These are phyloP conservation scores for Saposhnikovia divaricata DNA, from an alignment of 129 eudicot species.

Conservation along the genomic window DNA sequence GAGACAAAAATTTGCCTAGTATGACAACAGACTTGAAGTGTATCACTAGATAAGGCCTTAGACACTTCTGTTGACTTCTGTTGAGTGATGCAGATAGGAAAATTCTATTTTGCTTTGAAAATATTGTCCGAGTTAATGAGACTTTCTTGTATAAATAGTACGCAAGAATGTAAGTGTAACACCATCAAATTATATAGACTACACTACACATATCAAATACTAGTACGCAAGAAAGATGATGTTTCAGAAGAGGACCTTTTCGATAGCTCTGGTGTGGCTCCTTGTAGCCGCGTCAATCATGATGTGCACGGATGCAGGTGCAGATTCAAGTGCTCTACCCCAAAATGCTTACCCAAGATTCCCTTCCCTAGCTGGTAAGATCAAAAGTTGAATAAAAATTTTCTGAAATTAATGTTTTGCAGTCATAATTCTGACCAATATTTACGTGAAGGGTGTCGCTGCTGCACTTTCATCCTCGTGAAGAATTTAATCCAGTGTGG, in stretches of 20 bases:
- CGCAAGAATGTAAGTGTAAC: neutral
- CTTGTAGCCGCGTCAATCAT: neutral
- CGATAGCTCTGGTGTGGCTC: conserved; percentile 4
- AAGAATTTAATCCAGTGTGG: neutral
- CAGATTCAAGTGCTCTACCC: neutral
- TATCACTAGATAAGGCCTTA: neutral
- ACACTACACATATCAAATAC: neutral
- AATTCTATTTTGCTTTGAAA: conserved; percentile 1
- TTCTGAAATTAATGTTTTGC: neutral
- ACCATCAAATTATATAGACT: neutral
- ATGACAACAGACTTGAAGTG: neutral
- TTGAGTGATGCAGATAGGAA: neutral
- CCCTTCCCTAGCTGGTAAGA: conserved; percentile 9
- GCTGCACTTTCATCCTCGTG: neutral
- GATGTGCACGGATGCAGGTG: neutral
- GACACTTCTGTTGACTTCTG: neutral
- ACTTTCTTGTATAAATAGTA: conserved; percentile 7
- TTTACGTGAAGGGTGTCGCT: conserved; percentile 10
- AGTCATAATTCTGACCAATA: neutral
- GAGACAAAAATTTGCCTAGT: neutral
- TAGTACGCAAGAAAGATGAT: neutral
- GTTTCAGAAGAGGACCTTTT: conserved; percentile 6
- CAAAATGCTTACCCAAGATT: neutral
- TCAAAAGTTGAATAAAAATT: neutral
- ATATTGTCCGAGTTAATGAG: neutral